Conservation (phyloP, 1,139 yeast genomes). For the Yamadazyma dendronema region DNA sequence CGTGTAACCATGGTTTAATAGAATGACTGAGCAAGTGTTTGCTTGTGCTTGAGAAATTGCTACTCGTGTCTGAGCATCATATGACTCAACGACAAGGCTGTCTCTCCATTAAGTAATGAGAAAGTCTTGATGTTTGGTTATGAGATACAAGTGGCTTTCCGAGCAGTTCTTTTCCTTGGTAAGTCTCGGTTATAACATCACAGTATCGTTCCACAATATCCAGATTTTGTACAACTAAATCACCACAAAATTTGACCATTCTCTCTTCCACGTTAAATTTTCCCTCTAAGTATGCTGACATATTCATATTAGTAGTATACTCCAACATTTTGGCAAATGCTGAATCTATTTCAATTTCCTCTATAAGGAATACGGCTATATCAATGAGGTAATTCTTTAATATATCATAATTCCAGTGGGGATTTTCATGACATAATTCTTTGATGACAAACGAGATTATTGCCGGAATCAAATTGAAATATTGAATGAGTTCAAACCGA, state of each 20-base stretch:
- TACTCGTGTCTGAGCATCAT: not conserved
- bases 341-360: not conserved
- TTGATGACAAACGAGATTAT: slow-evolving; percentile 9
- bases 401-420: slow-evolving; percentile 5
- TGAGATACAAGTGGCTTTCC: too few relatives aligned
- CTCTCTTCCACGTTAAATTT: slow-evolving; percentile 3
- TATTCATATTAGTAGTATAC: not conserved
- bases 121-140: too few relatives aligned
- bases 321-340: not conserved
- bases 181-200: not conserved
- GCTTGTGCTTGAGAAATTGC: too few relatives aligned
- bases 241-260: slow-evolving; percentile 3
- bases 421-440: slow-evolving; percentile 6
- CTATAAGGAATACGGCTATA: slow-evolving; percentile 1
- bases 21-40: too few relatives aligned
- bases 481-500: slow-evolving; percentile 10
- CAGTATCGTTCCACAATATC: not conserved
- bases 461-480: slow-evolving; percentile 12
- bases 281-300: slow-evolving; percentile 1
- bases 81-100: not conserved
- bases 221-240: slow-evolving; percentile 1
- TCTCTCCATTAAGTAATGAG: too few relatives aligned
- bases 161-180: not conserved
- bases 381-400: slow-evolving; percentile 2
- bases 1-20: too few relatives aligned